phyloP scores from a whole-genome alignment of 768 basidiomycete species.

The Vararia minispora region DNA sequence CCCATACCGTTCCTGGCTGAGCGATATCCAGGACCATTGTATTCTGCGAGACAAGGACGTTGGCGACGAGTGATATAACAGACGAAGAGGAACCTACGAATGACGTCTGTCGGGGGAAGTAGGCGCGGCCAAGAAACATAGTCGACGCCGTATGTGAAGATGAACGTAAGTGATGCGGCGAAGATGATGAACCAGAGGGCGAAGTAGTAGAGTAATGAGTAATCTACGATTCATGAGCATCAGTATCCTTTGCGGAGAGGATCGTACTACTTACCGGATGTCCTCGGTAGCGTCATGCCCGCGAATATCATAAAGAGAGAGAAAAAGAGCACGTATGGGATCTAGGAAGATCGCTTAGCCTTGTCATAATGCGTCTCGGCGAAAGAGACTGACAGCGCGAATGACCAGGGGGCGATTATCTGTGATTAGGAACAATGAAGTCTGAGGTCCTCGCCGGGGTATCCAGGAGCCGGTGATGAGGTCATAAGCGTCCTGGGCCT shows the following conservation, averaged over 20 bases:
- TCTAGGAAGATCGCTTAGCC: conserved; percentile 33
- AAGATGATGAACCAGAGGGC: conserved; percentile 68
- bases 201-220: conserved; percentile 79
- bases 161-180: conserved; percentile 52
- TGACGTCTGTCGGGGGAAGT: conserved; percentile 62
- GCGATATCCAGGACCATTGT: conserved; percentile 81
- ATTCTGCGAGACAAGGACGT: no score
- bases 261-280: conserved; percentile 53
- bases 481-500: conserved; percentile 82
- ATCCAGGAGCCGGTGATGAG: conserved; percentile 87
- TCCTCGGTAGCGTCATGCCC: conserved; percentile 75
- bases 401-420: conserved; percentile 76
- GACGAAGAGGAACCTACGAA: no score
- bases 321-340: conserved; percentile 74
- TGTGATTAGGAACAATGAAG: conserved; percentile 57
- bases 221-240: conserved; percentile 37
- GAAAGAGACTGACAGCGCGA: conserved; percentile 56
- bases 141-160: conserved; percentile 78
- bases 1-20: conserved; percentile 72
- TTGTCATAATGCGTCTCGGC: neutral
- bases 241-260: neutral
- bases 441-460: conserved; percentile 64
- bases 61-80: no score
- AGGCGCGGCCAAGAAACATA: conserved; percentile 94
- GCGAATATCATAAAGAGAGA: conserved; percentile 84